phyloP scores from a whole-genome alignment of 805 yeast species.

The Kodamaea jinghongensis region DNA sequence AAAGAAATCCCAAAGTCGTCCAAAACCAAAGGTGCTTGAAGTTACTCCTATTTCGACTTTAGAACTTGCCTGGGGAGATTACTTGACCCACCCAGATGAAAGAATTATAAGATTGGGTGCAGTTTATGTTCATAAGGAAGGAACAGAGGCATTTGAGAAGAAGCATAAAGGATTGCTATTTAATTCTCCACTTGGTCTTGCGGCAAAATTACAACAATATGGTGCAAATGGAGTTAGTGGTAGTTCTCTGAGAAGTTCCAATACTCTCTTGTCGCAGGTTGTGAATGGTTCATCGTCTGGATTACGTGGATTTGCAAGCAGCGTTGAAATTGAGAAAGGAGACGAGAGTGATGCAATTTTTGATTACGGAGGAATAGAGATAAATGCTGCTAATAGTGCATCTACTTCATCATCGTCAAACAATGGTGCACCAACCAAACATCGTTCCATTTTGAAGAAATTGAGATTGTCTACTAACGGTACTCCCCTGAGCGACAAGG shows the following conservation, averaged over 20 bases:
- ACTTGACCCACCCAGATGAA: conserved; percentile 54
- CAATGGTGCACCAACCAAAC: conserved; percentile 2
- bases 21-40: conserved; percentile 29
- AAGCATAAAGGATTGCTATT: conserved; percentile 55
- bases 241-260: conserved; percentile 16
- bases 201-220: conserved; percentile 19
- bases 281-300: conserved; percentile 33
- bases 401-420: neutral
- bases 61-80: conserved; percentile 60
- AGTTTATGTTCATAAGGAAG: conserved; percentile 40
- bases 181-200: conserved; percentile 54
- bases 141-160: conserved; percentile 53
- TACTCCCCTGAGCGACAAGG: conserved; percentile 9
- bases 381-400: neutral
- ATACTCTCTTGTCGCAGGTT: conserved; percentile 37
- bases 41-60: conserved; percentile 48
- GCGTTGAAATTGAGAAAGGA: conserved; percentile 38
- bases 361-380: conserved; percentile 36
- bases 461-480: conserved; percentile 17
- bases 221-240: conserved; percentile 5
- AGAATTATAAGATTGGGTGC: conserved; percentile 58
- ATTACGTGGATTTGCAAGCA: conserved; percentile 15
- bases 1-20: conserved; percentile 12
- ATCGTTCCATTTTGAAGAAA: conserved; percentile 22
- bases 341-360: conserved; percentile 65